phyloP scores from a whole-genome alignment of 345 rosid species.

The Gossypium rotundifolium region DNA sequence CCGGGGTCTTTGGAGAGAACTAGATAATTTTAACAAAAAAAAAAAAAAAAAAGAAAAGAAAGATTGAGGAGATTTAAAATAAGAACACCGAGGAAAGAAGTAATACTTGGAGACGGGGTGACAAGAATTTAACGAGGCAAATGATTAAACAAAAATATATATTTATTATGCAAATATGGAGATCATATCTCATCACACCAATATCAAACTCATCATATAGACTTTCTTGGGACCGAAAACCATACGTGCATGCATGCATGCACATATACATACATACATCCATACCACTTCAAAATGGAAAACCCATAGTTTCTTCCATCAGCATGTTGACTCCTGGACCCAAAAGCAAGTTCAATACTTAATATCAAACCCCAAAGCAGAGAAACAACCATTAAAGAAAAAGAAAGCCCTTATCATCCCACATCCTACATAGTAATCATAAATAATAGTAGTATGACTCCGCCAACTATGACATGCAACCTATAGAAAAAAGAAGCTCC shows the following conservation, averaged over 20 bases:
- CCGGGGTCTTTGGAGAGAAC: too few relatives aligned
- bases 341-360: background rate
- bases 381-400: background rate
- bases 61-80: too few relatives aligned
- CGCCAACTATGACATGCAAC: background rate
- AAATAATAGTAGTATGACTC: background rate
- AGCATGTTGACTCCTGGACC: background rate
- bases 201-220: conserved; percentile 15
- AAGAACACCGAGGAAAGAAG: too few relatives aligned
- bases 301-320: conserved; percentile 1
- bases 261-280: background rate
- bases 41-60: too few relatives aligned
- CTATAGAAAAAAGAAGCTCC: background rate
- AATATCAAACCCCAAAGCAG: background rate
- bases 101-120: too few relatives aligned
- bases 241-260: background rate
- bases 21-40: too few relatives aligned
- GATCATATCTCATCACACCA: conserved; percentile 5
- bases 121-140: background rate
- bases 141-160: background rate
- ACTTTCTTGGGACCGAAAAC: conserved; percentile 1
- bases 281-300: background rate
- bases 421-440: background rate
- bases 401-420: background rate
- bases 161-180: background rate